These are phyloP conservation scores for Sphaerulina vaccinii DNA, from an alignment of 2,329 filamentous ascomycete genomes.

Conservation along the genomic window DNA sequence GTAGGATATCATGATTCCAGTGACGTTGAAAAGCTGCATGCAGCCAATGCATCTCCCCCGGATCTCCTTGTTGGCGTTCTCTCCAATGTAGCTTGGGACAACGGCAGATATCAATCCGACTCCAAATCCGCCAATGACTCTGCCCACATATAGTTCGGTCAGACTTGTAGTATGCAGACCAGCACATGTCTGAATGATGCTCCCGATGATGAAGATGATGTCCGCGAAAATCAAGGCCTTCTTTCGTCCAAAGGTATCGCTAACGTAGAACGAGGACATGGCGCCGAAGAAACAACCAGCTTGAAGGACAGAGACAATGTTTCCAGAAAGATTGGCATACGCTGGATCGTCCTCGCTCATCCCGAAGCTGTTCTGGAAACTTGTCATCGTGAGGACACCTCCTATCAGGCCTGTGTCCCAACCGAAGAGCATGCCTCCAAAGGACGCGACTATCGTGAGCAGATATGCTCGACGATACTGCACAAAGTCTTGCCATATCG, in stretches of 20 bases:
- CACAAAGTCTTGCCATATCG: slow-evolving; percentile 42
- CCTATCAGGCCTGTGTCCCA: slow-evolving; percentile 36
- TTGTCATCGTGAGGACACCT: slow-evolving; percentile 45
- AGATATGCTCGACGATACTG: slow-evolving; percentile 42
- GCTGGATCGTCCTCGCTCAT: slow-evolving; percentile 36
- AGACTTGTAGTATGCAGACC: slow-evolving; percentile 35
- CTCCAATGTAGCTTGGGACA: slow-evolving; percentile 47
- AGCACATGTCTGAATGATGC: slow-evolving; percentile 43
- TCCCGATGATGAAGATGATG: slow-evolving; percentile 45
- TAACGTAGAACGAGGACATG: slow-evolving; percentile 43
- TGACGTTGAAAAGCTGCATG: slow-evolving; percentile 40
- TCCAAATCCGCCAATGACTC: slow-evolving; percentile 47
- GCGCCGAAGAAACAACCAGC: slow-evolving; percentile 49
- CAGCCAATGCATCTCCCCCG: slow-evolving; percentile 33
- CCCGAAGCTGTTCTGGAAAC: slow-evolving; percentile 45
- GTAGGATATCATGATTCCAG: slow-evolving; percentile 51
- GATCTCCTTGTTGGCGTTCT: slow-evolving; percentile 45
- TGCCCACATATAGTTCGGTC: slow-evolving; percentile 43
- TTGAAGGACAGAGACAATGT: slow-evolving; percentile 47
- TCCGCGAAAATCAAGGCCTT: slow-evolving; percentile 44
- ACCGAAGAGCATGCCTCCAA: slow-evolving; percentile 36
- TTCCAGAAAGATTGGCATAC: slow-evolving; percentile 44
- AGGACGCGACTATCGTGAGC: slow-evolving; percentile 44
- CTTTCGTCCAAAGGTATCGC: slow-evolving; percentile 44
- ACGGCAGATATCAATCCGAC: slow-evolving; percentile 46